Conservation (phyloP, 108 stramenopile genomes). For the Thalassiosira profunda region DNA sequence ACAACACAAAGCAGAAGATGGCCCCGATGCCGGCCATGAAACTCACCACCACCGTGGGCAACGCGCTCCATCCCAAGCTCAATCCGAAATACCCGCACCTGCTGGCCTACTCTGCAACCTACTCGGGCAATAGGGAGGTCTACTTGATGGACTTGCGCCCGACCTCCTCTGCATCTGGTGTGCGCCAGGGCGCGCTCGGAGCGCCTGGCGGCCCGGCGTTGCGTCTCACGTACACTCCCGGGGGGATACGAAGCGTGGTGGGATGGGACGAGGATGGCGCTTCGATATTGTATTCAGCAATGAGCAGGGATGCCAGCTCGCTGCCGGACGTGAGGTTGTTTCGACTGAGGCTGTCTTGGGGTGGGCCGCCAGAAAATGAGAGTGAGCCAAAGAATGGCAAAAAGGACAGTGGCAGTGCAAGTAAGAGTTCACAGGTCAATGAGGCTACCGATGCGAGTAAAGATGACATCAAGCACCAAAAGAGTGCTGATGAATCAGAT, state of each 20-base stretch:
- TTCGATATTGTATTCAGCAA: constrained; percentile 54
- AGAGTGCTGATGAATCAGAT: neutral
- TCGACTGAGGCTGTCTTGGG: constrained; percentile 38
- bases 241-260: constrained; percentile 40
- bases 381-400: neutral
- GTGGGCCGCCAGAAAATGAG: neutral
- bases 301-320: constrained; percentile 43
- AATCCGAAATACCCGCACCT: constrained; percentile 54
- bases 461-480: neutral
- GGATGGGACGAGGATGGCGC: constrained; percentile 52
- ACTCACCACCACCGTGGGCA: constrained; percentile 73
- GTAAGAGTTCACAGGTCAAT: neutral
- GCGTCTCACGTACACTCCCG: constrained; percentile 52
- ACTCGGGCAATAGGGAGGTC: constrained; percentile 59
- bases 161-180: neutral
- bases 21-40: constrained; percentile 48
- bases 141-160: constrained; percentile 65
- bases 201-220: constrained; percentile 34
- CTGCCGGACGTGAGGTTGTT: constrained; percentile 68
- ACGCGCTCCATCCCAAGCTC: constrained; percentile 61
- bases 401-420: neutral
- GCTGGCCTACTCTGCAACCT: constrained; percentile 73
- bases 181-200: neutral
- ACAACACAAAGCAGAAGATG: neutral
- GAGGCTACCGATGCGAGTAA: neutral